Conservation (phyloP, 2,329 filamentous ascomycete genomes). For the Ascochyta viciae-villosae region DNA sequence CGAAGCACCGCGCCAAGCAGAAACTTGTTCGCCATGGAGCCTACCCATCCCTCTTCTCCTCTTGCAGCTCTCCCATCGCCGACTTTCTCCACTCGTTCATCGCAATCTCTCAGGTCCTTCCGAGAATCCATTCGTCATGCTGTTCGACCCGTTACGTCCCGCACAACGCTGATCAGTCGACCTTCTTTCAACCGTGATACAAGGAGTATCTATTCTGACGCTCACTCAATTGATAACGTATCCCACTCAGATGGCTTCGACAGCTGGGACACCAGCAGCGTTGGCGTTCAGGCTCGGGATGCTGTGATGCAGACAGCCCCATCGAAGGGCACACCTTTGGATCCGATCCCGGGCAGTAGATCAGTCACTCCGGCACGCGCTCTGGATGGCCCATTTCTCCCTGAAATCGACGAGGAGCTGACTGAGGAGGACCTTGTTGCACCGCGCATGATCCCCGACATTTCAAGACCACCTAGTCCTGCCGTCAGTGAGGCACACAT, state of each 20-base stretch:
- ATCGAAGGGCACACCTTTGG: conserved; percentile 62
- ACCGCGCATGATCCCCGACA: conserved; percentile 45
- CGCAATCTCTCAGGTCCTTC: conserved; percentile 46
- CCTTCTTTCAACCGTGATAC: conserved; percentile 41
- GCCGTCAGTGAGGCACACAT: conserved; percentile 70
- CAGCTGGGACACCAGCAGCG: conserved; percentile 75
- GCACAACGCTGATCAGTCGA: conserved; percentile 44
- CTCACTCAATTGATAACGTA: conserved; percentile 43
- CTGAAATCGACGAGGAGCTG: conserved; percentile 29
- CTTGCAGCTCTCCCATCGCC: conserved; percentile 44
- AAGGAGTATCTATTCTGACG: conserved; percentile 45
- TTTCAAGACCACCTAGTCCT: conserved; percentile 49
- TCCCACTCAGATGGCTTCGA: conserved; percentile 69
- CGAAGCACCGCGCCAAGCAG: conserved; percentile 32
- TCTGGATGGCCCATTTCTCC: conserved; percentile 59
- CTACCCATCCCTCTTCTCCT: conserved; percentile 35
- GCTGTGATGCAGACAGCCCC: conserved; percentile 43
- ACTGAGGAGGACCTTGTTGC: conserved; percentile 39
- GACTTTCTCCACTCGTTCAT: conserved; percentile 45
- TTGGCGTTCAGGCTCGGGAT: conserved; percentile 68
- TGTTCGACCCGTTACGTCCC: conserved; percentile 48
- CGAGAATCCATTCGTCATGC: conserved; percentile 48
- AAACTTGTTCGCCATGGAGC: conserved; percentile 35
- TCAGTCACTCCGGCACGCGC: conserved; percentile 69
- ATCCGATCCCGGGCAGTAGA: conserved; percentile 74